Base-by-base conservation (phyloP, 2,329 filamentous ascomycete species). In the Neobulgaria alba region DNA sequence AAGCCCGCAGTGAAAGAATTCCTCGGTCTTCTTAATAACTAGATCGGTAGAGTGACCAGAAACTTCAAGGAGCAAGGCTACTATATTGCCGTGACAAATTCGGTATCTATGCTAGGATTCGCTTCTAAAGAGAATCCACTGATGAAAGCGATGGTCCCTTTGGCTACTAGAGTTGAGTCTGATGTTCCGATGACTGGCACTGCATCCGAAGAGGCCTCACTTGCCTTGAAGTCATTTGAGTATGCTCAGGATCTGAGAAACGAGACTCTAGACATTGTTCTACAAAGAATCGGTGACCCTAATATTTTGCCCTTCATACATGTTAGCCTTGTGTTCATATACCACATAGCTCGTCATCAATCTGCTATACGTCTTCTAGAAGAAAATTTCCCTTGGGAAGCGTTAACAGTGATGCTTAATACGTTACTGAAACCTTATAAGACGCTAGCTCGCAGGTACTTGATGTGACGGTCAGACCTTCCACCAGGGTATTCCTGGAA, bases 21-120 rank as follows among this genome's bases (percentile, higher is more conserved):
- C 31, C 52, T 77, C 0, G 53, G 53, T 0, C 57, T 68, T 0
- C 61, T 89, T 0, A 71, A 81, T 42, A 60, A 61, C 3, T 72
- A 79, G 10, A 80, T 87, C 36, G 66, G 0, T 63, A 68, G 1
- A 63, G 70, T 35, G 61, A 69, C 20, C 78, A 33, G 43, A n/a
- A 59, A 52, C 16, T 54, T 56, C 31, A 67, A 67, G 52, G 66
- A 70, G 26, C 66, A 70, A 49, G 69, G 67, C 0, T 73, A 75
- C n/a, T 68, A 74, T 33, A 71, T 82, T 19, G 74, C 69, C 0
- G 68, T 82, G 2, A 64, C 73, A 3, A 61, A 61, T 31, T 44
- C 41, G 15, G 51, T 60, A 21, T 52, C 56, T 0, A 47, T 61
- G 36, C 45, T 58, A 19, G 52, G 52, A 3, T 60, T 56, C 44